A percentile compares a stretch with the other conserved stretches of the same genome.
phyloP scores from a whole-genome alignment of 768 basidiomycete genomes.

The Sporobolomyces roseus region DNA sequence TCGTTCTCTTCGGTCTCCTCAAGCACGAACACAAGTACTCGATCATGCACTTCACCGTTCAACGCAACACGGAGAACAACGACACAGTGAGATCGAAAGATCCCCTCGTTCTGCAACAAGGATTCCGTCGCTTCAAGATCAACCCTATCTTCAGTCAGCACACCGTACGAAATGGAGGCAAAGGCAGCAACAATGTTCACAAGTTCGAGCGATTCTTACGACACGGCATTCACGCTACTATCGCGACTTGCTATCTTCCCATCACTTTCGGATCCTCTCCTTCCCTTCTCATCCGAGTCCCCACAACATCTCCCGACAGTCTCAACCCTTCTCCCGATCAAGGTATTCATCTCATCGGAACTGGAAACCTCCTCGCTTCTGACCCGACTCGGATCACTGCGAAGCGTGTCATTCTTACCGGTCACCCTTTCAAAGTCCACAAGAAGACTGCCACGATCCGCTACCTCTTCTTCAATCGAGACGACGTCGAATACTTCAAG shows the following conservation, averaged over 20 bases:
- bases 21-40: slow-evolving; percentile 96
- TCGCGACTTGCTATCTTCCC: slow-evolving; percentile 86
- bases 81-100: slow-evolving; percentile 92
- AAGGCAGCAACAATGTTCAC: slow-evolving; percentile 92
- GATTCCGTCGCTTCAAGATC: slow-evolving; percentile 75
- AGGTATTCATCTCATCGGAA: slow-evolving; percentile 67
- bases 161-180: slow-evolving; percentile 73
- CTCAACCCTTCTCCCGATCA: slow-evolving; percentile 19
- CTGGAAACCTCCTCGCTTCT: slow-evolving; percentile 77
- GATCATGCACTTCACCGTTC: slow-evolving; percentile 84
- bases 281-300: slow-evolving; percentile 41
- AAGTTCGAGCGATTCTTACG: slow-evolving; percentile 88
- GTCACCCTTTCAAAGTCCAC: slow-evolving; percentile 95
- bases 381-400: slow-evolving; percentile 87
- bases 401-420: slow-evolving; percentile 90
- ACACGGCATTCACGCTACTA: slow-evolving; percentile 62
- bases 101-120: slow-evolving; percentile 79
- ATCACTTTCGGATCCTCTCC: slow-evolving; percentile 65
- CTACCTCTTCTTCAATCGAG: slow-evolving; percentile 96
- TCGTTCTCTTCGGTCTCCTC: slow-evolving; percentile 73
- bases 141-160: slow-evolving; percentile 92
- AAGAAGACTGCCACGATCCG: slow-evolving; percentile 94
- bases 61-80: slow-evolving; percentile 89
- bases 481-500: slow-evolving; percentile 87
- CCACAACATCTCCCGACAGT: slow-evolving; percentile 20